Evolutionary conservation across 2,329 filamentous ascomycete genomes (phyloP).

Genomic region (Clarireedia homoeocarpa): DNA sequence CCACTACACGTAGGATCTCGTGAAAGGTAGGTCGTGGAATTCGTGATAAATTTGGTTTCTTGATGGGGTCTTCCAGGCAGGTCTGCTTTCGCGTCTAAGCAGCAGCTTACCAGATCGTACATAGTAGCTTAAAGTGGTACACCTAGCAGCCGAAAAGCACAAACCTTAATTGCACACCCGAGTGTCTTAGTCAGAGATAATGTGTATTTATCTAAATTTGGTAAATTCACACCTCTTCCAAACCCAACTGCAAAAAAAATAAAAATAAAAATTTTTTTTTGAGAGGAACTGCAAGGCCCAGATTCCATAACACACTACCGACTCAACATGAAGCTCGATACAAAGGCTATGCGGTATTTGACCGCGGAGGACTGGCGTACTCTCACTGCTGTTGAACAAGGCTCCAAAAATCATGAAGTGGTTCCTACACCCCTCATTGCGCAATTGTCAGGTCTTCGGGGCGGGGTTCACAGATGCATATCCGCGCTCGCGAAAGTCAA

Average conservation of each 20-base stretch:
- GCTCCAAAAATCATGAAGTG: constrained; percentile 93
- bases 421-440: constrained; percentile 87
- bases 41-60: constrained; percentile 20
- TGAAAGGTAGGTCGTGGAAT: constrained; percentile 24
- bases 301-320: not conserved
- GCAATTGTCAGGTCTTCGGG: constrained; percentile 72
- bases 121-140: constrained; percentile 4
- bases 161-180: constrained; percentile 5
- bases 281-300: not conserved
- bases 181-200: too few species aligned
- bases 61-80: constrained; percentile 13
- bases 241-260: constrained; percentile 1
- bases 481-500: constrained; percentile 86
- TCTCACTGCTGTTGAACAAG: constrained; percentile 84
- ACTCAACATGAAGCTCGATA: constrained; percentile 79
- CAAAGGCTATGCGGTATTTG: constrained; percentile 87
- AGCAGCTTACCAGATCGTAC: constrained; percentile 8
- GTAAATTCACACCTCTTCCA: not conserved
- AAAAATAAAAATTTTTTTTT: not conserved
- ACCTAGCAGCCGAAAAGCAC: constrained; percentile 3
- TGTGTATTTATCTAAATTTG: not conserved
- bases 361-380: constrained; percentile 91
- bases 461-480: constrained; percentile 79
- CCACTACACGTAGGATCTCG: constrained; percentile 1
- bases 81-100: constrained; percentile 11